These are phyloP conservation scores for Russula virescens DNA, from an alignment of 768 basidiomycete genomes.

Conservation along the genomic window DNA sequence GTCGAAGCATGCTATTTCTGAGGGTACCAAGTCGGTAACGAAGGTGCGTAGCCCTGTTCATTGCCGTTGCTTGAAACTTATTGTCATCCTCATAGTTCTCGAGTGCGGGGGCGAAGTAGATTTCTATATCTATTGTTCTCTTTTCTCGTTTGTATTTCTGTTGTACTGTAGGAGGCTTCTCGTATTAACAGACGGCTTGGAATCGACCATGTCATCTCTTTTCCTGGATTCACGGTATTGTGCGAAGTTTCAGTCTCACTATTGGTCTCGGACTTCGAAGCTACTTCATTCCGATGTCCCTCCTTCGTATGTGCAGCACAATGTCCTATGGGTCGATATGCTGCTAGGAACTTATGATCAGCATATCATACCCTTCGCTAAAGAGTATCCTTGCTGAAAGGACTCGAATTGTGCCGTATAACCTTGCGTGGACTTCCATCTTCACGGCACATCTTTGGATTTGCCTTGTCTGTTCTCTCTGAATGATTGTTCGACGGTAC, in stretches of 20 bases:
- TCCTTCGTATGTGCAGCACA: too few species aligned
- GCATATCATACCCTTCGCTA: too few species aligned
- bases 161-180: slow-evolving; percentile 25
- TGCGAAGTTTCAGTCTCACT: too few species aligned
- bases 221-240: not conserved
- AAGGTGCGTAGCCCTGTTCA: slow-evolving; percentile 36
- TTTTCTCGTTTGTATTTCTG: slow-evolving; percentile 21
- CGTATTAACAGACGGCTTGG: slow-evolving; percentile 14
- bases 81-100: slow-evolving; percentile 23
- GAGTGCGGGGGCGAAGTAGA: slow-evolving; percentile 31
- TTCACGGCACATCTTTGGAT: too few species aligned
- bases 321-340: too few species aligned
- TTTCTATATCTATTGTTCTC: slow-evolving; percentile 5
- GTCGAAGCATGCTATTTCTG: slow-evolving; percentile 97
- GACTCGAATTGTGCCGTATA: too few species aligned
- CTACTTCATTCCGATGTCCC: not conserved
- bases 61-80: not conserved
- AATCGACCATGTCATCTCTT: not conserved
- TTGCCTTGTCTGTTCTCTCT: too few species aligned
- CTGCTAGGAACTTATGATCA: too few species aligned
- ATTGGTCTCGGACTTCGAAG: too few species aligned
- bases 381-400: too few species aligned
- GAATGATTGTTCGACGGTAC: too few species aligned
- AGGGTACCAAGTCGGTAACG: slow-evolving; percentile 77
- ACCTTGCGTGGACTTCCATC: too few species aligned